Evolutionary conservation across 163 green algal species (phyloP), one percentile per base, ranked within the genome.

Genomic region (Volvox carteri): DNA sequence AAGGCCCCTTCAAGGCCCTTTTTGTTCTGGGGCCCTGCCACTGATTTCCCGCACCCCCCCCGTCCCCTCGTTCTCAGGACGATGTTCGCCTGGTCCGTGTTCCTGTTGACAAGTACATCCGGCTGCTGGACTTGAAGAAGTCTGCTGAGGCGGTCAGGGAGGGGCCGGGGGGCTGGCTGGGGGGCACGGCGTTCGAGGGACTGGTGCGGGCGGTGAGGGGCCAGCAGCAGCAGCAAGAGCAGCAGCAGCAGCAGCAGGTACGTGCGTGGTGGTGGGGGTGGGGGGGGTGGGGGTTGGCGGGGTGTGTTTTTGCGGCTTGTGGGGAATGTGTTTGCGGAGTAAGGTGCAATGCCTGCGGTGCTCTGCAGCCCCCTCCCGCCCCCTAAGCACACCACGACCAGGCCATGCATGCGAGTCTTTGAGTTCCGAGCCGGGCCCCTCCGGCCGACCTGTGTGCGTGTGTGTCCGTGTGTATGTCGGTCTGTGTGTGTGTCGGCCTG

Each of bases 51-150:
- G 21, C 8, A 6, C 30, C 62, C 30, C 62, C 62, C 16, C 62
- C 52, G 37, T 28, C 52, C 54, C 33, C 54, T 39, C 78, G 35
- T 41, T 28, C 30, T 18, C 52, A 88, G 86, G 86, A 73, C 28
- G 86, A 91, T 68, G 30, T 33, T 19, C 75, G 56, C 25, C 60
- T 91, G 78, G 46, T 30, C 19, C 78, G 86, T 1, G 86, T 91
- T 67, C 30, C 78, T 11, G 6, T 91, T 0, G 58, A 81, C 41
- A 72, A 62, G 28, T 86, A 92, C 80, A 91, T 89, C n/a, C 41
- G 50, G 42, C 35, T 91, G 37, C 50, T 54, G 54, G 85, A 91
- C 58, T 68, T 90, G 52, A 8, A 65, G 65, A 25, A 48, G 76
- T 62, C 78, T 60, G 52, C 35, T 65, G 68, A 25, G 5, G 25